Base-by-base conservation (phyloP, 192 early-diverging fungal species). In the Dimargaris verticillata region DNA sequence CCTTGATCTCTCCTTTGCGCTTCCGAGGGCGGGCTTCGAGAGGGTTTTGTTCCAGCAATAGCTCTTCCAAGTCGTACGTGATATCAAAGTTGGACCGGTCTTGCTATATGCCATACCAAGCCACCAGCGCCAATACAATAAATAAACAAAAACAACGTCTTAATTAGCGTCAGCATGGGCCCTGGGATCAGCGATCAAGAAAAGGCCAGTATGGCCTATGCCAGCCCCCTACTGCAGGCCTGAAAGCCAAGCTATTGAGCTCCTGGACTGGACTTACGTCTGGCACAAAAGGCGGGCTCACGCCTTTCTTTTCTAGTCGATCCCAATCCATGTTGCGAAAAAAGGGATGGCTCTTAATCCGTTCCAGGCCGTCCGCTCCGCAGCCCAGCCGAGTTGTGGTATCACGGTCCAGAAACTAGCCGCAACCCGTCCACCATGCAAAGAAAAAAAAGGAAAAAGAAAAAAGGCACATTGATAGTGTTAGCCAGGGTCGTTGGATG, bases 41-140 rank as follows among this genome's bases (percentile, higher is more conserved):
- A 0, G 92, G 95, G 55, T 94, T 92, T 38, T 95, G 94, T 66
- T 99, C 93, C n/a, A 99, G 74, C 44, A 99, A 70, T 29, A 97
- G 79, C 64, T 99, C 95, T 62, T 99, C 93, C 24, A 99, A 70
- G 50, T 99, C 95, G 66, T 95, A 84, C 26, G 91, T 89, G 10
- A 89, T 89, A 76, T 98, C 95, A 70, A 95, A 97, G 66, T 98
- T 98, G 50, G 88, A 83, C 22, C 81, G 72, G 66, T 93, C 89
- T 53, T 78, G 75, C 88, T 91, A 46, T n/a, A 38, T 5, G 33
- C 33, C 33, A 38, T 38, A 38, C 33, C 33, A 38, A n/a, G n/a
- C n/a, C n/a, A n/a, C n/a, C n/a, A n/a, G n/a, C n/a, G n/a, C n/a
- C n/a, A n/a, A n/a, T n/a, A n/a, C n/a, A n/a, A n/a, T 7, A 38